These are phyloP conservation scores for Marasmius fiardii DNA, from an alignment of 1,284 basidiomycete genomes.

Conservation along the genomic window DNA sequence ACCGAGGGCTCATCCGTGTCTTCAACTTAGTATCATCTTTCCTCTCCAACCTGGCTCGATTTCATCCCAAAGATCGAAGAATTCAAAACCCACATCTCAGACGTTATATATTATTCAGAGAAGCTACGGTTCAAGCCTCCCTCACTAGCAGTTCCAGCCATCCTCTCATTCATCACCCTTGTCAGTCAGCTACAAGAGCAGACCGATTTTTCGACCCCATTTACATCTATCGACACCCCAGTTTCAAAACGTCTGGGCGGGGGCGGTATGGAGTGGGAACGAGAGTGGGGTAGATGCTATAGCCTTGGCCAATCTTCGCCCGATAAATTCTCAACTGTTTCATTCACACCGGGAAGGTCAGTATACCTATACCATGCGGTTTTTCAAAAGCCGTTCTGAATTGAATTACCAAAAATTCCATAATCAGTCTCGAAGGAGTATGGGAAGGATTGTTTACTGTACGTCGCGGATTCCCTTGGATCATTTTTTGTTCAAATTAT, in stretches of 20 bases:
- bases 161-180: constrained; percentile 62
- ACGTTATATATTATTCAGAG: constrained; percentile 36
- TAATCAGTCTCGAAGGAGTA: constrained; percentile 60
- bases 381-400: not conserved
- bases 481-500: too few relatives aligned
- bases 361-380: constrained; percentile 1
- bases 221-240: constrained; percentile 33
- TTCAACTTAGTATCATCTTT: constrained; percentile 53
- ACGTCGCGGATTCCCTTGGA: constrained; percentile 21
- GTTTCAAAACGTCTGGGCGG: constrained; percentile 25
- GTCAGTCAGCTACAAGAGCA: constrained; percentile 35
- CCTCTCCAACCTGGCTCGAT: constrained; percentile 53
- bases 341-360: constrained; percentile 55
- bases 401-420: not conserved
- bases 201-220: constrained; percentile 32
- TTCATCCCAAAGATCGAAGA: constrained; percentile 38
- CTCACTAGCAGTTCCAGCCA: constrained; percentile 63
- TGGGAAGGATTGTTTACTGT: constrained; percentile 79
- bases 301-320: constrained; percentile 32
- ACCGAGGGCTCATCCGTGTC: constrained; percentile 5
- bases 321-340: constrained; percentile 32
- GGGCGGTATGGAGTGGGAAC: constrained; percentile 46
- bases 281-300: constrained; percentile 58
- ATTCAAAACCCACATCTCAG: constrained; percentile 23
- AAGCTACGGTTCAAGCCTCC: constrained; percentile 43